Conservation (phyloP, 179 eudicot species). For the Silene coronaria region DNA sequence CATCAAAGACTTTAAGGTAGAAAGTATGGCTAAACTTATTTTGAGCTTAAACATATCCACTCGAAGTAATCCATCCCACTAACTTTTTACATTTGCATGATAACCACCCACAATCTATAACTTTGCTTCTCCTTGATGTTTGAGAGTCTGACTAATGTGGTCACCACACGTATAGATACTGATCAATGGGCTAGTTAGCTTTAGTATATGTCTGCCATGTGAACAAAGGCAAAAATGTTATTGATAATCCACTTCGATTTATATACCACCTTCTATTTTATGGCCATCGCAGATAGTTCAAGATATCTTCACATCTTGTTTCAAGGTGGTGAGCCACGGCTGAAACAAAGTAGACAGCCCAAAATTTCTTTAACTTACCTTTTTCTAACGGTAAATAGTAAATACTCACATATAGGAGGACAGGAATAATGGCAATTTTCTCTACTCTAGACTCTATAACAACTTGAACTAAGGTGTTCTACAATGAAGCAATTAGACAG, state of each 20-base stretch:
- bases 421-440: background rate
- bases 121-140: background rate
- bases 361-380: background rate
- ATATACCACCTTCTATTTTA: background rate
- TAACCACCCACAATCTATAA: background rate
- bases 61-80: background rate
- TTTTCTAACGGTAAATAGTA: background rate
- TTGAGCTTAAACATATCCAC: background rate
- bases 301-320: background rate
- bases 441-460: background rate
- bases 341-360: background rate
- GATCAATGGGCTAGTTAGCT: background rate
- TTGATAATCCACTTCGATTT: background rate
- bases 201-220: background rate
- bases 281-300: background rate
- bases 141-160: background rate
- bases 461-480: background rate
- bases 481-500: background rate
- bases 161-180: background rate
- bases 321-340: background rate
- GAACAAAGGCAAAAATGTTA: background rate
- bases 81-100: background rate
- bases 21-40: background rate
- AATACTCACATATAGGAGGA: background rate
- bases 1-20: background rate